Base-by-base conservation (phyloP, 768 basidiomycete genomes). In the Zangia roseola region DNA sequence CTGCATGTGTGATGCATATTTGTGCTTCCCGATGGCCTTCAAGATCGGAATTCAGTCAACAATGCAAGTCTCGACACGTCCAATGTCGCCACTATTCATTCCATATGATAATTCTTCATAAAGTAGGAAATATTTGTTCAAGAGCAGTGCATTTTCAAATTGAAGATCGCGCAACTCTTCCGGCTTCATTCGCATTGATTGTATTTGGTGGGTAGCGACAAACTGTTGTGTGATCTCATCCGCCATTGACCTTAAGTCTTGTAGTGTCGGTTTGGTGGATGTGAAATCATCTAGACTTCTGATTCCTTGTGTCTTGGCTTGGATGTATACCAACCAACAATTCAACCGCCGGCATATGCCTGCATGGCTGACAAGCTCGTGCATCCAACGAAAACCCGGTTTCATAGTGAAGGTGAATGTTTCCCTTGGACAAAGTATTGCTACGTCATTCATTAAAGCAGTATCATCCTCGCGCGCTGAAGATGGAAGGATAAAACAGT, bases 81-180 rank as follows among this genome's bases (percentile, higher is more conserved):
- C 64, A 37, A 73, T 69, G 26, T 72, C 70, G 0, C 70, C 62
- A 1, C 9, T 7, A 24, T 70, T 72, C 62, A 71, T 68, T 0
- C 61, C 60, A 50, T 68, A 60, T 0, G 58, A 56, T 1, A 73
- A 43, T 38, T 77, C 75, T 33, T 73, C 68, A 44, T 78, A 78
- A 0, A 76, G 62, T 1, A 74, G 37, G 9, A 71, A 57, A 23
- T 72, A 70, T 24, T 70, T 51, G 12, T 74, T 59, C 2, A 54
- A 24, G 0, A 74, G 46, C 9, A 70, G 30, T 0, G 46, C 40
- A 45, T 78, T 77, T 49, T 73, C 68, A 12, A 54, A 47, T 14
- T 69, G 61, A 30, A 64, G 14, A 51, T 76, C 73, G 5, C 67
- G 49, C 8, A 55, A 48, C 1, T 7, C 23, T 12, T 28, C 28